phyloP scores from a whole-genome alignment of 371 early-diverging fungal genomes.

The Mortierella sp. region DNA sequence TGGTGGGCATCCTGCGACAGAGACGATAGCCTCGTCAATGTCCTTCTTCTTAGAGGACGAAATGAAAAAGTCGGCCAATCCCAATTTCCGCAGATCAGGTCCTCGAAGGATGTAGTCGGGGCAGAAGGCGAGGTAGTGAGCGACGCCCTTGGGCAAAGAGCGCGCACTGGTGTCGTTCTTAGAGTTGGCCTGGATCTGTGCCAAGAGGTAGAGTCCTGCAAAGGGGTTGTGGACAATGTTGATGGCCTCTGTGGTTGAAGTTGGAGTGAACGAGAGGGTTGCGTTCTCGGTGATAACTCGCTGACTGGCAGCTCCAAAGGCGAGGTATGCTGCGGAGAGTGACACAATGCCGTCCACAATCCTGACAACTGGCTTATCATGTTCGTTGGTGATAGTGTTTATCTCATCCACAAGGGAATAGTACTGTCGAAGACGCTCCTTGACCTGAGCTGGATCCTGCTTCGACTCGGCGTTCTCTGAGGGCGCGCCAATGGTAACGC shows the following conservation, averaged over 20 bases:
- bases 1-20: conserved; percentile 62
- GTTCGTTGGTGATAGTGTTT: conserved; percentile 8
- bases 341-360: conserved; percentile 65
- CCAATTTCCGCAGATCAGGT: conserved; percentile 65
- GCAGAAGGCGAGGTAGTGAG: conserved; percentile 64
- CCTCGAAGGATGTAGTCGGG: conserved; percentile 66
- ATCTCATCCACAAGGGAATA: conserved; percentile 35
- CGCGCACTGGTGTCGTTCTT: conserved; percentile 29
- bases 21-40: conserved; percentile 46
- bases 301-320: conserved; percentile 54
- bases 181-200: conserved; percentile 31
- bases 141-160: conserved; percentile 58
- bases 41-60: conserved; percentile 64
- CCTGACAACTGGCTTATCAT: conserved; percentile 54
- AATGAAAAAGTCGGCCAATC: conserved; percentile 68
- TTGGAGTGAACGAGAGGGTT: conserved; percentile 54
- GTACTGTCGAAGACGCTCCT: conserved; percentile 39
- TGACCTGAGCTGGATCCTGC: conserved; percentile 16
- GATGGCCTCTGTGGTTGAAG: not conserved
- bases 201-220: conserved; percentile 50
- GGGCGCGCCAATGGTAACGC: conserved; percentile 18
- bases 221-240: conserved; percentile 31
- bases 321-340: conserved; percentile 58
- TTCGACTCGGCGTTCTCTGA: not conserved
- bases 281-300: conserved; percentile 67